Conservation (phyloP, 345 rosid species). For the Boechera divaricarpa region DNA sequence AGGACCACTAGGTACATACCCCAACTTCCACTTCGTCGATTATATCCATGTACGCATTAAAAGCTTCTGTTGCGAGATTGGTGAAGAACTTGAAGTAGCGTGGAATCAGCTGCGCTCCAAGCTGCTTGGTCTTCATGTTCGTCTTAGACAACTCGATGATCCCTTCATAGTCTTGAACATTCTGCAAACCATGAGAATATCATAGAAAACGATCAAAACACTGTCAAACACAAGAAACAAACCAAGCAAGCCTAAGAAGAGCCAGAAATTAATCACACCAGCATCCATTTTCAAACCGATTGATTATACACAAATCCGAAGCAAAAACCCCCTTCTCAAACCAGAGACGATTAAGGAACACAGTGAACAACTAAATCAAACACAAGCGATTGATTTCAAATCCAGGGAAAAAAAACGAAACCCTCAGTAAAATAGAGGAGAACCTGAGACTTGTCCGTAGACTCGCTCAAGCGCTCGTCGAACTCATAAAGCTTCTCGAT, state of each 20-base stretch:
- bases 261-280: neutral
- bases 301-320: slow-evolving; percentile 13
- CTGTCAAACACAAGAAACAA: neutral
- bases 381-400: neutral
- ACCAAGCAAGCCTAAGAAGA: neutral
- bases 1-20: slow-evolving; percentile 48
- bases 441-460: slow-evolving; percentile 93
- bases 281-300: neutral
- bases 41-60: slow-evolving; percentile 73
- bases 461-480: slow-evolving; percentile 81
- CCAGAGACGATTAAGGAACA: neutral
- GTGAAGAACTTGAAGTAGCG: slow-evolving; percentile 93
- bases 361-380: neutral
- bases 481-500: slow-evolving; percentile 94
- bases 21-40: slow-evolving; percentile 83
- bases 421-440: slow-evolving; percentile 25
- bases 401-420: slow-evolving; percentile 3
- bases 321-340: neutral
- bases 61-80: slow-evolving; percentile 60
- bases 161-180: slow-evolving; percentile 79
- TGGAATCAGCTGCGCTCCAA: slow-evolving; percentile 93
- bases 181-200: slow-evolving; percentile 49
- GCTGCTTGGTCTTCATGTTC: slow-evolving; percentile 76
- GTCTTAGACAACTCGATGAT: slow-evolving; percentile 70
- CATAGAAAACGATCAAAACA: neutral